A percentile compares a stretch with the other conserved stretches of the same genome.
Evolutionary conservation across 2,329 filamentous ascomycete species (phyloP).

Genomic region (Saccharata proteae): DNA sequence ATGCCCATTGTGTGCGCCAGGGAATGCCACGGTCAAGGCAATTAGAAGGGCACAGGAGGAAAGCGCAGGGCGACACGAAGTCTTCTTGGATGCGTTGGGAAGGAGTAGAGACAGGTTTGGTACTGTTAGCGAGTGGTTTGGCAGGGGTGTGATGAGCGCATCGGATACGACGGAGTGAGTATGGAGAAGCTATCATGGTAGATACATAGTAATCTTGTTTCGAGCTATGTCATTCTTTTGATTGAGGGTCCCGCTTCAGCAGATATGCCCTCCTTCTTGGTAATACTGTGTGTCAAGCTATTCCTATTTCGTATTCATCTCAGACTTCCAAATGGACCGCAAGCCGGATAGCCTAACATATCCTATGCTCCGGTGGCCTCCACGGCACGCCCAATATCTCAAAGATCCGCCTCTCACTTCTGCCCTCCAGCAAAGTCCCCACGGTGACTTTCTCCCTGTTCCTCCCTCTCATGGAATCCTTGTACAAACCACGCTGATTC

Average conservation of each 20-base stretch:
- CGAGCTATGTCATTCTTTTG: no score
- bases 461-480: conserved; percentile 51
- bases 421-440: conserved; percentile 60
- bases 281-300: no score
- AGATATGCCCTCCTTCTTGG: no score
- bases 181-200: no score
- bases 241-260: no score
- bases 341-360: no score
- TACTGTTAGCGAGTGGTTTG: conserved; percentile 92
- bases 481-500: conserved; percentile 73
- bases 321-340: no score
- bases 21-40: conserved; percentile 79
- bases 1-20: conserved; percentile 73
- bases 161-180: background rate
- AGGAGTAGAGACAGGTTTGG: conserved; percentile 72
- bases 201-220: no score
- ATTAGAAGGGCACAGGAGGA: conserved; percentile 80
- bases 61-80: conserved; percentile 72
- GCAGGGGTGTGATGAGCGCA: conserved; percentile 67
- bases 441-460: conserved; percentile 50
- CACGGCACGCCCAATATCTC: conserved; percentile 72
- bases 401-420: conserved; percentile 69
- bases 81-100: conserved; percentile 73
- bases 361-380: conserved; percentile 63
- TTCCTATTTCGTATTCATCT: no score